A percentile compares a stretch with the other conserved stretches of the same genome.
phyloP scores from a whole-genome alignment of 148 eudicot genomes.

The Polygonum aviculare region DNA sequence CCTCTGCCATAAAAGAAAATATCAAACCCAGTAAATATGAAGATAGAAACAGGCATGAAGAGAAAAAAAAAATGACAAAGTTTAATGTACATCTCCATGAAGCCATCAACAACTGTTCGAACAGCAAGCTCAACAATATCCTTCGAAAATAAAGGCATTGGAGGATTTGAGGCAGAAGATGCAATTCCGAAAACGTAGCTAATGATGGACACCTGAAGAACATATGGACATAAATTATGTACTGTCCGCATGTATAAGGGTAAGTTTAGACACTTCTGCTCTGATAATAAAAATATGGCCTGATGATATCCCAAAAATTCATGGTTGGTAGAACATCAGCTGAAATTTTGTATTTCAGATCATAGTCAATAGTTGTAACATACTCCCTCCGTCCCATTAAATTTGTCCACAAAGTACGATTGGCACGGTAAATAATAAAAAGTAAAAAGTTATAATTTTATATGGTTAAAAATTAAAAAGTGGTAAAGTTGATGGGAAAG shows the following conservation, averaged over 20 bases:
- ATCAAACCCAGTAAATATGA: neutral
- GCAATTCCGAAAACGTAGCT: conserved; percentile 69
- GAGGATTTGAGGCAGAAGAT: conserved; percentile 53
- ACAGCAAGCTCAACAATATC: conserved; percentile 53
- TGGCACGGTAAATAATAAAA: too few relatives aligned
- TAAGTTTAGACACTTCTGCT: too few relatives aligned
- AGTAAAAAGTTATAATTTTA: too few relatives aligned
- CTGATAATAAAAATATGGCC: too few relatives aligned
- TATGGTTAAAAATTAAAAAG: too few relatives aligned
- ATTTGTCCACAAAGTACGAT: too few relatives aligned
- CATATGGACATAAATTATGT: neutral
- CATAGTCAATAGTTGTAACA: too few relatives aligned
- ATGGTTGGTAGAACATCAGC: too few relatives aligned
- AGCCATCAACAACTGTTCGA: conserved; percentile 88
- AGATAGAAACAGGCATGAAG: conserved; percentile 9
- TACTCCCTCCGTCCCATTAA: too few relatives aligned
- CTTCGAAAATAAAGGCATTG: conserved; percentile 58
- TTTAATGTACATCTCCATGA: conserved; percentile 55
- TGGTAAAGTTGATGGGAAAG: too few relatives aligned
- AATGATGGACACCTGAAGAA: conserved; percentile 71
- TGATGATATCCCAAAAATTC: too few relatives aligned
- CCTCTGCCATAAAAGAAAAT: conserved; percentile 38
- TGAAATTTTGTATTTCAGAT: too few relatives aligned
- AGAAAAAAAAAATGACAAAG: neutral
- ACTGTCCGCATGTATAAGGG: neutral